A percentile compares a stretch with the other conserved stretches of the same genome.
Evolutionary conservation across 2,329 filamentous ascomycete genomes (phyloP).

Genomic region (Talaromyces rugulosus): DNA sequence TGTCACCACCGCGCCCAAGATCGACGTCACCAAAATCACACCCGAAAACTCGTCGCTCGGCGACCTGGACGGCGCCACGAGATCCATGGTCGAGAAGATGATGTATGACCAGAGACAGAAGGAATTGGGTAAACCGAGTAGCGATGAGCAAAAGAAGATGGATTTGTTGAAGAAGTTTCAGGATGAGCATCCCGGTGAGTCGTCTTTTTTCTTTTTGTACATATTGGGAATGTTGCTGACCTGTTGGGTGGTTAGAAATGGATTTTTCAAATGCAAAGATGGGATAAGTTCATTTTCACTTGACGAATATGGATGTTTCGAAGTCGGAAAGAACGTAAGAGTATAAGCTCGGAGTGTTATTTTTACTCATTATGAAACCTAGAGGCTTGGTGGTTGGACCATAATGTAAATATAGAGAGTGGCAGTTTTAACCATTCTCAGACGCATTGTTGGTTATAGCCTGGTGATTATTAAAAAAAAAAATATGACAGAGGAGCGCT

Average conservation of each 20-base stretch:
- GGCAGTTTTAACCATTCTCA: not conserved
- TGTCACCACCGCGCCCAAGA: slow-evolving; percentile 77
- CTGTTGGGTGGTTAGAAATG: slow-evolving; percentile 48
- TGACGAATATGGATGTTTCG: not conserved
- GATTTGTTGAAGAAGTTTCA: slow-evolving; percentile 94
- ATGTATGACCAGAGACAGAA: slow-evolving; percentile 99
- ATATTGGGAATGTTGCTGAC: slow-evolving; percentile 9
- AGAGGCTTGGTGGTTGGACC: not conserved
- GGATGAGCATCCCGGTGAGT: slow-evolving; percentile 60
- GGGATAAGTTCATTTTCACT: slow-evolving; percentile 20
- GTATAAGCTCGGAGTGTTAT: not conserved
- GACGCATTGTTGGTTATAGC: not conserved
- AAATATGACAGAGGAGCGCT: not conserved
- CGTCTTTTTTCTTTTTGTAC: not conserved
- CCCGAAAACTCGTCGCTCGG: slow-evolving; percentile 89
- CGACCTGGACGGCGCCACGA: slow-evolving; percentile 90
- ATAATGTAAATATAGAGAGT: not conserved
- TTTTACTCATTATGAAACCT: not conserved
- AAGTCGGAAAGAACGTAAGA: not conserved
- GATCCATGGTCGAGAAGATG: slow-evolving; percentile 99
- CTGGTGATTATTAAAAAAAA: not conserved
- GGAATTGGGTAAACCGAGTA: slow-evolving; percentile 81
- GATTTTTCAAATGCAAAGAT: slow-evolving; percentile 65
- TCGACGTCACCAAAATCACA: slow-evolving; percentile 91
- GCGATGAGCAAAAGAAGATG: slow-evolving; percentile 91